Evolutionary conservation across 306 rosid species (phyloP).

Genomic region (Lablab purpureus): DNA sequence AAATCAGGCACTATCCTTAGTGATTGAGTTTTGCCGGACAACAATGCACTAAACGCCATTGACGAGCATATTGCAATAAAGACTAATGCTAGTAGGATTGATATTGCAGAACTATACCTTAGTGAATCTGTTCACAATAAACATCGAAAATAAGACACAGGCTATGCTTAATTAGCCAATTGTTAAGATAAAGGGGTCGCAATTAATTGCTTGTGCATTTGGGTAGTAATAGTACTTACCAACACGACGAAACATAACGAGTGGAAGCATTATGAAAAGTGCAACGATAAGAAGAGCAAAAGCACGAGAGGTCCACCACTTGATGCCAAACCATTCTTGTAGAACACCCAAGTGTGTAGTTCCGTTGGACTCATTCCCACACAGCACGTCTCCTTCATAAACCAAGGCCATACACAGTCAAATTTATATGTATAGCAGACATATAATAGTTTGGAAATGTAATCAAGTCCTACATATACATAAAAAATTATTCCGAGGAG

Average conservation of each 20-base stretch:
- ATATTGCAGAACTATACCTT: constrained; percentile 67
- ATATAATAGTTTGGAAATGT: not conserved
- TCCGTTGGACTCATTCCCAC: constrained; percentile 58
- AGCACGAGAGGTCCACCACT: constrained; percentile 72
- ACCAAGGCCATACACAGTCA: not conserved
- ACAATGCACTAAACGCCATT: constrained; percentile 62
- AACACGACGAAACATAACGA: constrained; percentile 57
- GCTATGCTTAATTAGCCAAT: not conserved
- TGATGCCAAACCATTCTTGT: constrained; percentile 70
- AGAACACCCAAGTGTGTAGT: constrained; percentile 56
- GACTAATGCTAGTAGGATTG: constrained; percentile 61
- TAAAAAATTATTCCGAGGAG: too few relatives aligned
- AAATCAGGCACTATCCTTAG: constrained; percentile 61
- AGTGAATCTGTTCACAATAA: constrained; percentile 57
- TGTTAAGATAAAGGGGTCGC: not conserved
- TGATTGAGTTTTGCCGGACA: constrained; percentile 53
- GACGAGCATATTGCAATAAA: constrained; percentile 65
- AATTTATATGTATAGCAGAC: not conserved
- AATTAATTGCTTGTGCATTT: not conserved
- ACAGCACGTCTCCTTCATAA: constrained; percentile 61
- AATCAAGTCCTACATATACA: not conserved
- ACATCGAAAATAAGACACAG: not conserved
- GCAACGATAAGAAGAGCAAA: constrained; percentile 56
- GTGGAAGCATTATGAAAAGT: constrained; percentile 58
- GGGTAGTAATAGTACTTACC: constrained; percentile 47